Percentiles rank a stretch among this genome's conserved stretches.
These are phyloP conservation scores for Suhomyces guaymorum DNA, from an alignment of 1,139 yeast species.

Conservation along the genomic window DNA sequence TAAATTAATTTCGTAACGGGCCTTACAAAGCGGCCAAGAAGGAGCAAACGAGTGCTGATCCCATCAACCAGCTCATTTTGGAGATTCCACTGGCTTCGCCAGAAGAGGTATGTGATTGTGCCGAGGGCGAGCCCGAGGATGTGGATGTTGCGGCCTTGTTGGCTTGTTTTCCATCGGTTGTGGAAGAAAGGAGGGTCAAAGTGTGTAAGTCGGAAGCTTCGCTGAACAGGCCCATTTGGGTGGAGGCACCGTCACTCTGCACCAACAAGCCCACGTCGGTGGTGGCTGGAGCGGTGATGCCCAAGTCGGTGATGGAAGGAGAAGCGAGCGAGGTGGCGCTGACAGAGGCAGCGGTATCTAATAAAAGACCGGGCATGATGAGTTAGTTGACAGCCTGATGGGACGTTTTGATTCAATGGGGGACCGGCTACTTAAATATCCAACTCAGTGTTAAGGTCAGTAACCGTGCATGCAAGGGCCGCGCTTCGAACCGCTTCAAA, in stretches of 20 bases:
- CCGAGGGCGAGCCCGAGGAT: constrained; percentile 9
- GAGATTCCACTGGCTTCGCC: constrained; percentile 7
- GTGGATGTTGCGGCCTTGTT: constrained; percentile 11
- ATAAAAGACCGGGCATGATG: constrained; percentile 14
- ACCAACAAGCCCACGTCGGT: constrained; percentile 8
- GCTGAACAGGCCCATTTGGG: constrained; percentile 12
- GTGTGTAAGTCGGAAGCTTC: constrained; percentile 15
- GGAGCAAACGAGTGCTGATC: constrained; percentile 12
- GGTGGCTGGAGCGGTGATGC: too few species aligned
- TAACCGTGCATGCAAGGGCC: constrained; percentile 1
- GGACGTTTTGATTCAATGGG: too few species aligned
- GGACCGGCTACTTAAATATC: too few species aligned
- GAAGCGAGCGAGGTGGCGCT: constrained; percentile 9
- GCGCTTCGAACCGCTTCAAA: constrained; percentile 11
- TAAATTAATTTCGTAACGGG: constrained; percentile 3
- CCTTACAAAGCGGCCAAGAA: constrained; percentile 15
- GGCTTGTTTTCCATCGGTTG: constrained; percentile 9
- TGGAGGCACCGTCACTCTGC: constrained; percentile 12
- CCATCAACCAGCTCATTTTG: constrained; percentile 10
- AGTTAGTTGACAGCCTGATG: not conserved
- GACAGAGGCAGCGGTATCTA: constrained; percentile 13
- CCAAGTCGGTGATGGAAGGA: constrained; percentile 14
- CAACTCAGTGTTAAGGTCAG: too few species aligned
- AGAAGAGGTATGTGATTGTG: constrained; percentile 5
- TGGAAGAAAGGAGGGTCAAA: constrained; percentile 11